Conservation (phyloP, 1,284 basidiomycete species). For the Laetiporus sulphureus region DNA sequence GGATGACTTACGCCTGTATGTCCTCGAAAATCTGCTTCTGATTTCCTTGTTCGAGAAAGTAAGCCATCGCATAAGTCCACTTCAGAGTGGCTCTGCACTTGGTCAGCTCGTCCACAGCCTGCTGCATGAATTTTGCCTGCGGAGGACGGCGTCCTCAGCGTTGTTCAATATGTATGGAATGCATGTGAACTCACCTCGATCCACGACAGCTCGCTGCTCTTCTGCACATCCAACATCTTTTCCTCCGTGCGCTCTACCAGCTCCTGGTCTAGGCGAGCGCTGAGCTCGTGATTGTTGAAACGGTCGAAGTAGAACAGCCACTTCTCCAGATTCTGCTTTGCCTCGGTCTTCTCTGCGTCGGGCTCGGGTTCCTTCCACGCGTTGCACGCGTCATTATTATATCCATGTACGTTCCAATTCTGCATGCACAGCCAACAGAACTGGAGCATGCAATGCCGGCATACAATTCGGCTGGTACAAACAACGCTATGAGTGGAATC, state of each 20-base stretch:
- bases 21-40: constrained; percentile 66
- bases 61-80: constrained; percentile 71
- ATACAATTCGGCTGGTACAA: constrained; percentile 31
- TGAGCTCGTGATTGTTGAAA: constrained; percentile 66
- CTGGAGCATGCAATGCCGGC: constrained; percentile 53
- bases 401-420: constrained; percentile 61
- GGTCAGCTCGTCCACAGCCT: constrained; percentile 51
- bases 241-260: constrained; percentile 54
- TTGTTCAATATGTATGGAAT: no score
- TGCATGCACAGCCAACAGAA: constrained; percentile 73
- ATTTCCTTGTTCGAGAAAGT: constrained; percentile 55
- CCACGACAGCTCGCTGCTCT: constrained; percentile 52
- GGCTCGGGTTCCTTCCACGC: constrained; percentile 57
- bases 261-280: constrained; percentile 54
- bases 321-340: constrained; percentile 50
- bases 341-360: constrained; percentile 41
- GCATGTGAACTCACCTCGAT: constrained; percentile 56
- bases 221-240: constrained; percentile 67
- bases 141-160: no score
- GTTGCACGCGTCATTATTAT: constrained; percentile 55
- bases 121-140: constrained; percentile 51
- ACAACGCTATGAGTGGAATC: background rate
- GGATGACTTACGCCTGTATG: constrained; percentile 42
- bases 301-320: constrained; percentile 66
- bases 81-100: constrained; percentile 58